Evolutionary conservation across 2,329 filamentous ascomycete species (phyloP), one percentile per base, ranked within the genome.

Genomic region (Aspergillus sp.): DNA sequence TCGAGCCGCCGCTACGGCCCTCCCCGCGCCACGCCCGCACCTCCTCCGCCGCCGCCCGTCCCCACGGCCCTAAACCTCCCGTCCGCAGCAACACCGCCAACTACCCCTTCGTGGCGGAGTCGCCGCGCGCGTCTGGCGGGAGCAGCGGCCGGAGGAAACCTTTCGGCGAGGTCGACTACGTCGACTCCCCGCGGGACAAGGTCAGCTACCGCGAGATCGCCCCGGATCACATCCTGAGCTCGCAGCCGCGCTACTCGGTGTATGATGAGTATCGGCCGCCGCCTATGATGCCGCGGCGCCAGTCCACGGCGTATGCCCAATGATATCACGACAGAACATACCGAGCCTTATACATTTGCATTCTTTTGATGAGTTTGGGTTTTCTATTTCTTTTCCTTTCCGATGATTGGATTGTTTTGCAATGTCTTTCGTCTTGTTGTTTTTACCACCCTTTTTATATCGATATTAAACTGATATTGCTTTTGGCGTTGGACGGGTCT

Each of bases 31-130:
- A 69, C 47, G 59, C 60, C 14, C 52, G 60, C 17, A 61, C 63
- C 14, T 56, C 57, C 20, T 70, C 69, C 3, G 64, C 70, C 14
- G 64, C 70, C n/a, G 59, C 67, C 10, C 63, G 60, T 4, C 53
- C 40, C 17, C 40, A 17, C 16, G 40, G 7, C 11, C 19, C 40
- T 17, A 69, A 66, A 51, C 11, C 6, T 7, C 53, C 55, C 13
- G 48, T 50, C 20, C 62, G 69, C 20, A 67, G 67, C 41, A 65
- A 50, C 24, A 71, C 58, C 16, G 40, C 35, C 14, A 38, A 42
- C 46, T 63, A 69, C 26, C 41, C 56, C 20, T 67, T 69, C 45
- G 45, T 57, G 2, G 5, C 59, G 3, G 66, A 67, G 24, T 44
- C 57, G 1, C 55, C 60, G 3, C 49, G 11, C 33, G 33, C 61